Percentiles rank a stretch among this genome's conserved stretches.
These are phyloP conservation scores for Thermothelomyces thermophilus DNA, from an alignment of 2,329 filamentous ascomycete genomes.

Conservation along the genomic window DNA sequence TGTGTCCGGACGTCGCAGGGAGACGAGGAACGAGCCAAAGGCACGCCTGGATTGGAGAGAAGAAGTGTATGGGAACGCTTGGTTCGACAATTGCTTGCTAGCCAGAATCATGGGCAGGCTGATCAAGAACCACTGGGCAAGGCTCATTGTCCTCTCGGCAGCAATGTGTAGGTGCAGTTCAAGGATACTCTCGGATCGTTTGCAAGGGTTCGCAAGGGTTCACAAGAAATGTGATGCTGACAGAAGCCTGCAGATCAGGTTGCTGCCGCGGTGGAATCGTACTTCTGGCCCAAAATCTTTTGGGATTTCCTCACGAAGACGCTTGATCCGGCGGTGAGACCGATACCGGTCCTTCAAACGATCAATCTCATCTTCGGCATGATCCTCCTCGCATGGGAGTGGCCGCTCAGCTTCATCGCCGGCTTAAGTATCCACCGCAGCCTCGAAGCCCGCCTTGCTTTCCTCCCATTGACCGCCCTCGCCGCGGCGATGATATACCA, in stretches of 20 bases:
- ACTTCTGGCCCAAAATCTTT: conserved; percentile 99
- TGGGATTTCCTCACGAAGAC: conserved; percentile 94
- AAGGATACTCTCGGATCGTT: background rate
- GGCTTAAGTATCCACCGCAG: conserved; percentile 75
- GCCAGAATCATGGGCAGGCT: conserved; percentile 74
- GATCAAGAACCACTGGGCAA: conserved; percentile 99
- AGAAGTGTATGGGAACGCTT: conserved; percentile 2
- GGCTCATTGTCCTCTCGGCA: conserved; percentile 84
- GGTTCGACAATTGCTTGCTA: conserved; percentile 4
- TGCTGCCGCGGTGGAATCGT: conserved; percentile 72
- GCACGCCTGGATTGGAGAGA: background rate
- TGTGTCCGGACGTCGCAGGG: conserved; percentile 21
- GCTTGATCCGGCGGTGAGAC: conserved; percentile 78
- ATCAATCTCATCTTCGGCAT: conserved; percentile 82
- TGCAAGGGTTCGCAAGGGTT: background rate
- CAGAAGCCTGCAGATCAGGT: conserved; percentile 65
- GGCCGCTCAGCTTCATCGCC: conserved; percentile 73
- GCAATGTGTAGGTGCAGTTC: conserved; percentile 55
- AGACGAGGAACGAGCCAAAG: conserved; percentile 11
- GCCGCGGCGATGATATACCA: conserved; percentile 79
- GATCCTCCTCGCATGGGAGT: conserved; percentile 78
- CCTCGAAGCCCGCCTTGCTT: conserved; percentile 75
- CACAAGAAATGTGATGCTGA: background rate
- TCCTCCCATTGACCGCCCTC: conserved; percentile 73
- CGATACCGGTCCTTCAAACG: conserved; percentile 80